Conservation (phyloP, 805 yeast species). For the Lipomyces spencermartinsiae region DNA sequence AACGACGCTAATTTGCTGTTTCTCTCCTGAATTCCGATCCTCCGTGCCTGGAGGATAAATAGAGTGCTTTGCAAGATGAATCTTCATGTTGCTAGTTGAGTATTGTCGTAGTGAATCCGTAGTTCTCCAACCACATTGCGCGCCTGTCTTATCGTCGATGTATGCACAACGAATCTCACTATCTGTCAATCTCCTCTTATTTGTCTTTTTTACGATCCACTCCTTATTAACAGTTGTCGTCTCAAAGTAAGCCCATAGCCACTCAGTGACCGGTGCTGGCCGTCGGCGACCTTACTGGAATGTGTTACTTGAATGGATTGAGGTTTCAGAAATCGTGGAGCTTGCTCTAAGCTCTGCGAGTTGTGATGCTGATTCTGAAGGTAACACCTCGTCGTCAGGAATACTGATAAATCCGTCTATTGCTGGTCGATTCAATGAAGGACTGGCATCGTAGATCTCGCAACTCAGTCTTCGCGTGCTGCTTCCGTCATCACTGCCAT, state of each 20-base stretch:
- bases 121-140: not conserved
- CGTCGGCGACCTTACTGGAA: not conserved
- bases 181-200: constrained; percentile 6
- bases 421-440: too few species aligned
- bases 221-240: constrained; percentile 3
- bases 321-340: not conserved
- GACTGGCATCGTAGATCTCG: too few species aligned
- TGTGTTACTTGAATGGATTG: not conserved
- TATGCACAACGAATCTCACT: not conserved
- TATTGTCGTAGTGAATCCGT: not conserved
- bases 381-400: too few species aligned
- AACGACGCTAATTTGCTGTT: constrained; percentile 2
- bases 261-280: constrained; percentile 7
- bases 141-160: not conserved
- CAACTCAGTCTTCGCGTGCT: not conserved
- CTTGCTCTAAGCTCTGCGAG: not conserved
- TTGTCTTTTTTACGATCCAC: constrained; percentile 4
- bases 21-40: constrained; percentile 1
- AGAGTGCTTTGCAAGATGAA: too few species aligned
- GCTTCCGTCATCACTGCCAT: constrained; percentile 5
- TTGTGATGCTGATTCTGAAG: not conserved
- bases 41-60: not conserved
- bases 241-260: constrained; percentile 8
- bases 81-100: not conserved
- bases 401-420: too few species aligned